A percentile compares a stretch with the other conserved stretches of the same genome.
Conservation (phyloP, 148 eudicot genomes). For the Silene latifolia region DNA sequence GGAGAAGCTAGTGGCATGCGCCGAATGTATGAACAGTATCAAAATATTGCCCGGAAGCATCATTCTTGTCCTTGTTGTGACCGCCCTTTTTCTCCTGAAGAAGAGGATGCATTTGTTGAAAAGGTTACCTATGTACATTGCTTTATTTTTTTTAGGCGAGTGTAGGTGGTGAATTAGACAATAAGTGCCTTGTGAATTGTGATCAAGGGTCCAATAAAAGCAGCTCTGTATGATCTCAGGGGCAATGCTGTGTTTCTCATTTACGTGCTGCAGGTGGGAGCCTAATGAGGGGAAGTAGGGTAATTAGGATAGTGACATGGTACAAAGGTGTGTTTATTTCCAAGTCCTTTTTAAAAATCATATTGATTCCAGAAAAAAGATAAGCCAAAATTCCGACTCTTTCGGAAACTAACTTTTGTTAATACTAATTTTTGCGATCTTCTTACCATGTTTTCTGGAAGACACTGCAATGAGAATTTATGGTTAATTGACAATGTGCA, state of each 20-base stretch:
- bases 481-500: neutral
- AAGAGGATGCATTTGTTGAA: constrained; percentile 78
- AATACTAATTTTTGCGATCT: neutral
- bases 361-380: neutral
- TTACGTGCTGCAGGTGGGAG: neutral
- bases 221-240: neutral
- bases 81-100: constrained; percentile 83
- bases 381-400: neutral
- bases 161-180: neutral
- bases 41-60: constrained; percentile 61
- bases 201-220: neutral
- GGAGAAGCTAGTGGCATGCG: constrained; percentile 58
- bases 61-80: constrained; percentile 89
- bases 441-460: neutral
- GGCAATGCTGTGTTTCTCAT: neutral
- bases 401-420: neutral
- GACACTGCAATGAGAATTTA: too few species aligned
- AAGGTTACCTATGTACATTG: constrained; percentile 43
- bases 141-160: neutral
- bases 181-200: neutral
- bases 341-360: neutral
- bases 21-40: constrained; percentile 63
- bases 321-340: neutral
- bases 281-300: constrained; percentile 3
- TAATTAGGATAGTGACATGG: neutral